Conservation (phyloP, 2,329 filamentous ascomycete genomes). For the Gaeumannomyces sp. region DNA sequence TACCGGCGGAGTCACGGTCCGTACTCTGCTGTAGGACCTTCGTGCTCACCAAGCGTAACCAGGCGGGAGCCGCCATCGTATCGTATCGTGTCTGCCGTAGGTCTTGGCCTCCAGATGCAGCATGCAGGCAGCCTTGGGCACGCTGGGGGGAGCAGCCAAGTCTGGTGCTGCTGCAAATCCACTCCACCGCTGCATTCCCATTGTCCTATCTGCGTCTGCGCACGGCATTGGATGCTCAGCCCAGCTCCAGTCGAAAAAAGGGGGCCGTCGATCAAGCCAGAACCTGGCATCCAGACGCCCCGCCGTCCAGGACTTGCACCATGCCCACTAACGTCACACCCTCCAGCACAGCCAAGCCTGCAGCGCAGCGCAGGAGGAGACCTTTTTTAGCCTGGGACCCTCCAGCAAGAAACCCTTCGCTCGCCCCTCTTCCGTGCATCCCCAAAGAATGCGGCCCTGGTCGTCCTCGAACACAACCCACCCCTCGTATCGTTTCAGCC, state of each 20-base stretch:
- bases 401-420: too few relatives aligned
- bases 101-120: not conserved
- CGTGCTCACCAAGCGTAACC: not conserved
- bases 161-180: not conserved
- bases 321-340: not conserved
- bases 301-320: not conserved
- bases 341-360: not conserved
- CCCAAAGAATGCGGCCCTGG: slow-evolving; percentile 13
- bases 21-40: not conserved
- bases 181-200: too few relatives aligned
- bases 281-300: not conserved
- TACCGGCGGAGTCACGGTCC: not conserved
- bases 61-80: not conserved
- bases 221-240: not conserved
- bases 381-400: not conserved
- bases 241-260: not conserved
- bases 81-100: not conserved
- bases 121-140: not conserved
- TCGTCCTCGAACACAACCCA: slow-evolving; percentile 19
- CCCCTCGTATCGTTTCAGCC: slow-evolving; percentile 24
- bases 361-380: not conserved
- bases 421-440: too few relatives aligned
- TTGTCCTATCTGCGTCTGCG: too few relatives aligned
- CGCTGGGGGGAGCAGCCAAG: too few relatives aligned
- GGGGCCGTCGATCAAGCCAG: not conserved